These are phyloP conservation scores for Kurtzmaniella cleridarum DNA, from an alignment of 805 yeast species.

Conservation along the genomic window DNA sequence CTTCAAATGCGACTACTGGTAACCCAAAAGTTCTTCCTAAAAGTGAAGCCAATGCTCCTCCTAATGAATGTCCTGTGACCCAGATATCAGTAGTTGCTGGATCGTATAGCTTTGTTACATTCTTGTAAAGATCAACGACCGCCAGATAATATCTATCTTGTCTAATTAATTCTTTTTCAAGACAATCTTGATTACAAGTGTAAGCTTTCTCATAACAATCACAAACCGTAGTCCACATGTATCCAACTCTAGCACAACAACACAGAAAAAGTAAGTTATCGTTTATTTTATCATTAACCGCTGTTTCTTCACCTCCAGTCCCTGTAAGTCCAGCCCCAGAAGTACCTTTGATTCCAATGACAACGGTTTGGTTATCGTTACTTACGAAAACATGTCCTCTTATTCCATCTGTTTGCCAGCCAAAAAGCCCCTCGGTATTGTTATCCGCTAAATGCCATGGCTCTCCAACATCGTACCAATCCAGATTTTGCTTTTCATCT, in stretches of 20 bases:
- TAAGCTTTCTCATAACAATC: conserved; percentile 83
- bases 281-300: conserved; percentile 72
- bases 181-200: conserved; percentile 83
- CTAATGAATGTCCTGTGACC: conserved; percentile 94
- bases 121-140: conserved; percentile 66
- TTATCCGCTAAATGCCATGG: conserved; percentile 47
- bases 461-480: conserved; percentile 76
- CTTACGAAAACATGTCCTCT: conserved; percentile 84
- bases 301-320: conserved; percentile 58
- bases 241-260: conserved; percentile 91
- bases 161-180: conserved; percentile 68
- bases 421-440: conserved; percentile 57
- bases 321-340: conserved; percentile 65
- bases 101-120: conserved; percentile 66
- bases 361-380: conserved; percentile 54
- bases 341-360: conserved; percentile 87
- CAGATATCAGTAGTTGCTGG: conserved; percentile 59
- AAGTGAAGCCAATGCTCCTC: conserved; percentile 79
- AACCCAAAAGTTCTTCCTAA: conserved; percentile 85
- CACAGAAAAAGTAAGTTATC: conserved; percentile 90
- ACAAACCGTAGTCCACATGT: conserved; percentile 92
- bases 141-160: conserved; percentile 83
- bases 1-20: conserved; percentile 86
- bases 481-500: conserved; percentile 48
- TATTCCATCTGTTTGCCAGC: conserved; percentile 83